A percentile compares a stretch with the other conserved stretches of the same genome.
phyloP scores from a whole-genome alignment of 208 protist genomes.

The Acanthamoeba castellanii region DNA sequence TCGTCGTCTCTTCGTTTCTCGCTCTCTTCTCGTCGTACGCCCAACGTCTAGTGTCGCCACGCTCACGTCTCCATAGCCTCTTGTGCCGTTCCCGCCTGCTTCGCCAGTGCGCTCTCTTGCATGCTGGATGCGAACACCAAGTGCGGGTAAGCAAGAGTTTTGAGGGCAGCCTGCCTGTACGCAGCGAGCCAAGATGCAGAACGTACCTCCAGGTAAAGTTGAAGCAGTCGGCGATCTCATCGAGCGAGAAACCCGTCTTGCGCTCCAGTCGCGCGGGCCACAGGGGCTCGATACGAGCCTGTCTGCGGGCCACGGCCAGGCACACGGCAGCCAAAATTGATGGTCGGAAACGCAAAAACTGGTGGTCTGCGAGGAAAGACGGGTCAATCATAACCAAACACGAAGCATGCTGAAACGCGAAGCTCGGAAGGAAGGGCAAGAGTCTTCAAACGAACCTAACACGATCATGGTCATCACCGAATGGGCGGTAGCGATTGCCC shows the following conservation, averaged over 20 bases:
- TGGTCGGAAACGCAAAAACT: conserved; percentile 65
- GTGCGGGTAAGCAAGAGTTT: background rate
- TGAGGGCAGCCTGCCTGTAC: background rate
- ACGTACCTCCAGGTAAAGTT: conserved; percentile 47
- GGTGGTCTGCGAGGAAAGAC: background rate
- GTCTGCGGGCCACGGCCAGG: conserved; percentile 60
- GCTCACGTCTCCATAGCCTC: conserved; percentile 26
- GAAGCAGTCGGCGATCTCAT: background rate
- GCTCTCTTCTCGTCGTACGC: background rate
- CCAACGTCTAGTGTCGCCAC: background rate
- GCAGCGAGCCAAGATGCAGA: background rate
- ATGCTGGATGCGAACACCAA: background rate
- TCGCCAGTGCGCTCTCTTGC: background rate
- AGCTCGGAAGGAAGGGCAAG: background rate
- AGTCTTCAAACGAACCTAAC: background rate
- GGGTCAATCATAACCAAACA: background rate
- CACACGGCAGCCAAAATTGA: conserved; percentile 69
- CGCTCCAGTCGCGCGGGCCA: conserved; percentile 25
- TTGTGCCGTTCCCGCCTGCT: background rate
- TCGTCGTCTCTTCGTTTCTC: background rate
- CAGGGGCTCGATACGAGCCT: conserved; percentile 68
- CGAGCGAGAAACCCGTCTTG: conserved; percentile 35
- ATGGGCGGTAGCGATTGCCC: background rate
- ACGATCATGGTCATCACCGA: conserved; percentile 59
- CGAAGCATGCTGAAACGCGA: background rate